Evolutionary conservation across 148 eudicot species (phyloP).

Genomic region (Cornus florida): DNA sequence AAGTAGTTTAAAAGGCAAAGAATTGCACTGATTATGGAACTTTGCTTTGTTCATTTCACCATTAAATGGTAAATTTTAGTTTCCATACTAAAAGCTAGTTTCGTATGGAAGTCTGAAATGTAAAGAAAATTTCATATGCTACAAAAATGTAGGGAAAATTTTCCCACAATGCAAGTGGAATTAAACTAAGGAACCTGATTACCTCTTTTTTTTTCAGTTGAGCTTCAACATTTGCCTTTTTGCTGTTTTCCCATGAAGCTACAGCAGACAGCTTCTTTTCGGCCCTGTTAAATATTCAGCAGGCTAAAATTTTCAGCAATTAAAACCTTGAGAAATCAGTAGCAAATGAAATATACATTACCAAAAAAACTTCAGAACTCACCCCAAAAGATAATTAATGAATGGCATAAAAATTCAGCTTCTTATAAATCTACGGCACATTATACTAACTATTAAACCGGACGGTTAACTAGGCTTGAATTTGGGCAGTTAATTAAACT

Average conservation of each 20-base stretch:
- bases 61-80: background rate
- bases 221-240: constrained; percentile 65
- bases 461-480: too few relatives aligned
- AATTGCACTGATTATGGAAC: background rate
- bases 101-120: too few relatives aligned
- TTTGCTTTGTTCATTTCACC: background rate
- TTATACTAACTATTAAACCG: too few relatives aligned
- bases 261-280: constrained; percentile 59
- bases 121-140: background rate
- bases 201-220: constrained; percentile 67
- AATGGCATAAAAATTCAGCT: too few relatives aligned
- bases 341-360: background rate
- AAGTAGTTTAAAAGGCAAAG: too few relatives aligned
- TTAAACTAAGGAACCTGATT: background rate
- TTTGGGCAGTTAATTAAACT: too few relatives aligned
- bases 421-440: too few relatives aligned
- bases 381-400: background rate
- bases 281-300: constrained; percentile 42
- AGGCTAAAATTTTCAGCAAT: background rate
- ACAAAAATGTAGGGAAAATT: background rate
- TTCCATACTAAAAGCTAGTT: background rate
- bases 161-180: background rate
- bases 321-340: background rate
- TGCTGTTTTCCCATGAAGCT: constrained; percentile 71
- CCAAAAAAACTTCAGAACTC: background rate